Evolutionary conservation across 371 early-diverging fungal species (phyloP), one percentile per base, ranked within the genome.

Genomic region (Syncephalis plumigaleata): DNA sequence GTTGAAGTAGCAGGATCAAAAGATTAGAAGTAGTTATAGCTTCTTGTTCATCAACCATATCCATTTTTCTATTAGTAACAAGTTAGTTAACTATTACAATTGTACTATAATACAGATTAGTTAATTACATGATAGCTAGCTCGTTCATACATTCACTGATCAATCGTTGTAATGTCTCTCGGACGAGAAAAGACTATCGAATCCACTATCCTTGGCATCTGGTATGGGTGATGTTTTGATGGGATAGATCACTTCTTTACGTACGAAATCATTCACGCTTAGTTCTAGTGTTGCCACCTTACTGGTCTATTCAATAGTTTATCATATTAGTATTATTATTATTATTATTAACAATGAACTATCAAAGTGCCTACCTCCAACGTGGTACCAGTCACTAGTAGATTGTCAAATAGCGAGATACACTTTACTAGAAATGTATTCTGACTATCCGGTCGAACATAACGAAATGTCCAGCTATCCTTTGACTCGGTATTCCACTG

Each of bases 391-490:
- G 81, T 79, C 11, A 82, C 62, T 9, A 83, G 54, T 27, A 75
- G 68, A 45, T 70, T 72, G 49, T 69, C 62, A 9, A 70, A 78
- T 17, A 86, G 50, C 26, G 64, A 64, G n/a, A 86, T 59, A 23
- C 71, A 59, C 47, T 83, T 83, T 26, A 86, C 59, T 16, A 81
- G 62, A 54, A 79, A 82, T 0, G 77, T 80, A 25, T 81, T 58
- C 26, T 74, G 64, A 0, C 82, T 80, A 44, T 80, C 73, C 4
- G 77, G 62, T 58, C 81, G 84, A 15, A 62, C 69, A 48, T 83
- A 84, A 48, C 75, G 64, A 55, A 81, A 73, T 1, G 77, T 61
- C 54, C 74, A 86, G 27, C 58, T 45, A 42, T 52, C 61, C 1
- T 53, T 39, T 9, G 45, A 57, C 17, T 50, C 25, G 1, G 44